A percentile compares a stretch with the other conserved stretches of the same genome.
Evolutionary conservation across 2,329 filamentous ascomycete genomes (phyloP).

Genomic region (Ophiostoma sp.): DNA sequence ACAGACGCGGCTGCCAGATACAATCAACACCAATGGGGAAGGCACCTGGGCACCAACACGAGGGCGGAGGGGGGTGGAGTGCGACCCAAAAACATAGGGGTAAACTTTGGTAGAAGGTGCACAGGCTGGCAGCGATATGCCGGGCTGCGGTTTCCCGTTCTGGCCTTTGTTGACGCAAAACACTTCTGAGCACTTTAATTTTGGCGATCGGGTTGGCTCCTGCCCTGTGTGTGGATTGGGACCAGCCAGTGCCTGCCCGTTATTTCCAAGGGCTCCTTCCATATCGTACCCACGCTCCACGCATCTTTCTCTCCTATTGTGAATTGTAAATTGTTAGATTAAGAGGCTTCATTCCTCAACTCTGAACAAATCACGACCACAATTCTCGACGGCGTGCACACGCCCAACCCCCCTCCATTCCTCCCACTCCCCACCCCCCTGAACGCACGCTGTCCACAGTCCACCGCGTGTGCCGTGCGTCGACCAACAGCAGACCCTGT

Average conservation of each 20-base stretch:
- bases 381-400: neutral
- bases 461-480: slow-evolving; percentile 16
- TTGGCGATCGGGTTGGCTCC: slow-evolving; percentile 15
- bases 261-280: neutral
- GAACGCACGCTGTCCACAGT: slow-evolving; percentile 9
- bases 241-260: neutral
- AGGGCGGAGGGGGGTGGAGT: neutral
- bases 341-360: slow-evolving; percentile 14
- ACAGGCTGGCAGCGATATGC: neutral
- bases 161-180: slow-evolving; percentile 23
- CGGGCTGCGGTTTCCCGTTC: slow-evolving; percentile 16
- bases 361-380: neutral
- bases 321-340: neutral
- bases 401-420: slow-evolving; percentile 15
- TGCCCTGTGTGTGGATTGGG: neutral
- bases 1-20: slow-evolving; percentile 24
- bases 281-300: neutral
- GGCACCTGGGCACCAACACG: neutral
- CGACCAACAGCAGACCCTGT: neutral
- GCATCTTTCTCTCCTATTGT: neutral
- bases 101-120: neutral
- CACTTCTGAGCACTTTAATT: slow-evolving; percentile 19
- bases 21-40: neutral
- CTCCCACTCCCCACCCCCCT: neutral
- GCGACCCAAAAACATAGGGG: slow-evolving; percentile 14